Evolutionary conservation across 768 basidiomycete genomes (phyloP).

Genomic region (Dendrothele bispora): DNA sequence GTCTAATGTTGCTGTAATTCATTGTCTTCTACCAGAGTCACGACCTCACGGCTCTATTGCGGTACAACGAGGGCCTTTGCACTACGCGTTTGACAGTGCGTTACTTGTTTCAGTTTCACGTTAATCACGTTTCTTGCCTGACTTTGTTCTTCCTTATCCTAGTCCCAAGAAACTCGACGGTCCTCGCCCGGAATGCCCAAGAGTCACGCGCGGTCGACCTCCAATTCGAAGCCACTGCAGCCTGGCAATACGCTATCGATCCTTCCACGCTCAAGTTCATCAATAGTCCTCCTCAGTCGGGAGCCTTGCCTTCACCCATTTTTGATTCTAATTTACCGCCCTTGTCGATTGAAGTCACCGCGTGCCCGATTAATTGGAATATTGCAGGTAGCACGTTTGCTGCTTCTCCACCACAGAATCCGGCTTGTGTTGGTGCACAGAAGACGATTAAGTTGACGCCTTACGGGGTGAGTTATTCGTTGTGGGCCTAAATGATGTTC

Average conservation of each 20-base stretch:
- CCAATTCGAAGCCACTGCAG: constrained; percentile 45
- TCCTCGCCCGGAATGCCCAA: constrained; percentile 41
- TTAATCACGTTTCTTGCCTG: not conserved
- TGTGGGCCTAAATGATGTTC: constrained; percentile 4
- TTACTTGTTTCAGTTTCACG: no score
- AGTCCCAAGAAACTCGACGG: constrained; percentile 30
- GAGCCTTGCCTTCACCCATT: constrained; percentile 41
- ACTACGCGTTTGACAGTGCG: constrained; percentile 56
- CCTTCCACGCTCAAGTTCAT: constrained; percentile 40
- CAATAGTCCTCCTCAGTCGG: constrained; percentile 30
- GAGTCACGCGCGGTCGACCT: constrained; percentile 48
- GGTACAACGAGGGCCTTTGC: constrained; percentile 52
- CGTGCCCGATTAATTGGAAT: constrained; percentile 51
- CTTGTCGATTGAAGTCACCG: constrained; percentile 45
- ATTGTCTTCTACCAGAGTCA: constrained; percentile 32
- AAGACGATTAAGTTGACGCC: constrained; percentile 46
- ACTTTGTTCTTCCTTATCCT: not conserved
- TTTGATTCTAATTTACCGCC: constrained; percentile 51
- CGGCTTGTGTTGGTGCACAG: constrained; percentile 40
- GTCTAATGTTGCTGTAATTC: not conserved
- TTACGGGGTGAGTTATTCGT: constrained; percentile 41
- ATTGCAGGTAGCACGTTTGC: constrained; percentile 50
- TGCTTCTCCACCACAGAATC: constrained; percentile 42
- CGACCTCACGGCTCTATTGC: constrained; percentile 53
- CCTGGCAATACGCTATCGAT: constrained; percentile 59